Base-by-base conservation (phyloP, 2,329 filamentous ascomycete genomes). In the Proliferodiscus dingleyae region DNA sequence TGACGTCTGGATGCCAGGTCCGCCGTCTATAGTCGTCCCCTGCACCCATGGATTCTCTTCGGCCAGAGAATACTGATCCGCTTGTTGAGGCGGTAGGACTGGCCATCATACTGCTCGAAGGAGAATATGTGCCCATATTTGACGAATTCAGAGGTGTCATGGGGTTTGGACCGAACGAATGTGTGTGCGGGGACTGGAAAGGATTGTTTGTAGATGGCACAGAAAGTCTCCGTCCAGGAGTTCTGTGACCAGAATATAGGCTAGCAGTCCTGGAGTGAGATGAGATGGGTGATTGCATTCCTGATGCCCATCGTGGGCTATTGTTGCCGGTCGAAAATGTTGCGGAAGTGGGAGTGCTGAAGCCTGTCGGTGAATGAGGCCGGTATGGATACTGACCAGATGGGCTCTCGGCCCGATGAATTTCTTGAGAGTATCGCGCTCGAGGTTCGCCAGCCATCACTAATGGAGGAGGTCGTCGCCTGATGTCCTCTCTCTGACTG, bases 1-100 rank as follows among this genome's bases (percentile, higher is more conserved):
- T 85, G 22, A 19, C 18, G 51, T 89, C 87, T 0, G 89, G 87
- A 66, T 96, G 90, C 90, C 90, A 96, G 2, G 90, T 96, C 43
- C 89, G 79, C 51, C 90, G 75, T 53, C 89, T 81, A 78, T 83
- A 87, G 45, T 89, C 83, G 52, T 95, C 89, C 1, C 77, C 69
- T 16, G 73, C 71, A 41, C 75, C 79, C 7, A 71, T 71, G 0
- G 86, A 85, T 32, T 89, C 85, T 33, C 83, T 74, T 23, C 84
- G 71, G 4, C 16, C 33, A 11, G 78, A 75, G 66, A 80, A 84
- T 6, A 73, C 71, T 26, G 82, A 79, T 8, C 56, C 55, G 15
- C 42, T 57, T 0, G 76, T 73, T 0, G 82, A 80, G 33, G 71
- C 75, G 1, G 81, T 85, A 4, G 89, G 89, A 73, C 69, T 87